These are phyloP conservation scores for Penicillium malachiteum DNA, from an alignment of 495 filamentous ascomycete genomes.

Conservation along the genomic window DNA sequence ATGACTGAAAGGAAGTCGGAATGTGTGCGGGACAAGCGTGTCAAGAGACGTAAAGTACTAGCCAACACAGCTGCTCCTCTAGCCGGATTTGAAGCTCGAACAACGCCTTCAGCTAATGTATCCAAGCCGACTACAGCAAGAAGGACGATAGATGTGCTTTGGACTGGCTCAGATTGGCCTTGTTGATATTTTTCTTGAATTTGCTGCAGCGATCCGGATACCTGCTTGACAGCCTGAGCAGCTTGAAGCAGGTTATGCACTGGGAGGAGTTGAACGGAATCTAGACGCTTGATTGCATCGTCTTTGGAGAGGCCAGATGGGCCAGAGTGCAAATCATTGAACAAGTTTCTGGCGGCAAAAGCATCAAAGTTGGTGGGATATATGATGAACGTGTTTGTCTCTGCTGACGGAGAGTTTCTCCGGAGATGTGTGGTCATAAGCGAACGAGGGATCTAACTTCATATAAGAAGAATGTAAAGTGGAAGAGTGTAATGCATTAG, in stretches of 20 bases:
- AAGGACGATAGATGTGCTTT: conserved; percentile 11
- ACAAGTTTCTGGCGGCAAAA: conserved; percentile 70
- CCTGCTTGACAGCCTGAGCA: conserved; percentile 33
- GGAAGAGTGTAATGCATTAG: background rate
- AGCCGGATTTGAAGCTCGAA: conserved; percentile 41
- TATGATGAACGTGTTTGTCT: conserved; percentile 39
- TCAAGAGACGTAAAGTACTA: conserved; percentile 34
- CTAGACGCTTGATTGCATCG: conserved; percentile 36
- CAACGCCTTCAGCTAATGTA: conserved; percentile 36
- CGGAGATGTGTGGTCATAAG: conserved; percentile 16
- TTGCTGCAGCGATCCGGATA: conserved; percentile 29
- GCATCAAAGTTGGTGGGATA: conserved; percentile 83
- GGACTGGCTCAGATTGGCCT: background rate
- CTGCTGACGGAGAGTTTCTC: conserved; percentile 2
- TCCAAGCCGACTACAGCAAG: conserved; percentile 44
- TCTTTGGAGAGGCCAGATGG: conserved; percentile 23
- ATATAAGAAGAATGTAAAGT: conserved; percentile 1
- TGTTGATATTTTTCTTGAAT: conserved; percentile 15
- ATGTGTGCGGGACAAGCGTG: conserved; percentile 31
- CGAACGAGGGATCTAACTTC: conserved; percentile 15
- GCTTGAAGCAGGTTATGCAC: conserved; percentile 37
- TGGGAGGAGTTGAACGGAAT: conserved; percentile 40
- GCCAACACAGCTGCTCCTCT: conserved; percentile 38
- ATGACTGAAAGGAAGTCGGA: conserved; percentile 32
- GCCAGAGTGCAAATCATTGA: conserved; percentile 34